A percentile compares a stretch with the other conserved stretches of the same genome.
Evolutionary conservation across 2,329 filamentous ascomycete species (phyloP).

Genomic region (Cladorrhinum sp.): DNA sequence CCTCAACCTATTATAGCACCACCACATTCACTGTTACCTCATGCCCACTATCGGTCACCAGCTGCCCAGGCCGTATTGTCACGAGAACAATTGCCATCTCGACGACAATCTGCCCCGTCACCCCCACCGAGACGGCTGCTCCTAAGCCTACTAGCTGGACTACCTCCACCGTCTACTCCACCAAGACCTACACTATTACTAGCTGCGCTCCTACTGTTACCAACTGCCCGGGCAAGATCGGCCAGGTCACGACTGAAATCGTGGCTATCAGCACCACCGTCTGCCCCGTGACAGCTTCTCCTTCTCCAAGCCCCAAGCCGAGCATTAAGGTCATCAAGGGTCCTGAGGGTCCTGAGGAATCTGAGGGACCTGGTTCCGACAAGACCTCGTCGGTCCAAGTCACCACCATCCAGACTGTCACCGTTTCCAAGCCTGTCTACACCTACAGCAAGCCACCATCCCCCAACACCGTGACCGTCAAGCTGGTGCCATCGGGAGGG

Average conservation of each 20-base stretch:
- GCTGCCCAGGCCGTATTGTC: conserved; percentile 31
- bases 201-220: conserved; percentile 32
- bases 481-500: conserved; percentile 5
- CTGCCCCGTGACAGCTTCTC: conserved; percentile 26
- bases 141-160: conserved; percentile 21
- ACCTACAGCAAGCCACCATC: neutral
- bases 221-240: conserved; percentile 41
- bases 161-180: conserved; percentile 33
- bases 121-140: conserved; percentile 14
- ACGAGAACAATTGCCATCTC: conserved; percentile 31
- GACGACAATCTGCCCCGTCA: conserved; percentile 34
- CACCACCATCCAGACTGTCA: conserved; percentile 22
- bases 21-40: conserved; percentile 34
- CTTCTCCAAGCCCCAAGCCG: neutral
- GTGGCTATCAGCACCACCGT: conserved; percentile 38
- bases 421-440: conserved; percentile 18
- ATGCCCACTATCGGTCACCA: conserved; percentile 30
- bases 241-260: conserved; percentile 33
- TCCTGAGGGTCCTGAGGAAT: neutral
- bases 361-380: neutral
- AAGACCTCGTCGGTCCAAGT: conserved; percentile 13
- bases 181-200: conserved; percentile 35
- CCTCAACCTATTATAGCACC: conserved; percentile 34
- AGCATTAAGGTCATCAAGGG: conserved; percentile 1
- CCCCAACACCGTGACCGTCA: neutral